A percentile compares a stretch with the other conserved stretches of the same genome.
These are phyloP conservation scores for Epichloe gansuensis DNA, from an alignment of 2,329 filamentous ascomycete species.

Conservation along the genomic window DNA sequence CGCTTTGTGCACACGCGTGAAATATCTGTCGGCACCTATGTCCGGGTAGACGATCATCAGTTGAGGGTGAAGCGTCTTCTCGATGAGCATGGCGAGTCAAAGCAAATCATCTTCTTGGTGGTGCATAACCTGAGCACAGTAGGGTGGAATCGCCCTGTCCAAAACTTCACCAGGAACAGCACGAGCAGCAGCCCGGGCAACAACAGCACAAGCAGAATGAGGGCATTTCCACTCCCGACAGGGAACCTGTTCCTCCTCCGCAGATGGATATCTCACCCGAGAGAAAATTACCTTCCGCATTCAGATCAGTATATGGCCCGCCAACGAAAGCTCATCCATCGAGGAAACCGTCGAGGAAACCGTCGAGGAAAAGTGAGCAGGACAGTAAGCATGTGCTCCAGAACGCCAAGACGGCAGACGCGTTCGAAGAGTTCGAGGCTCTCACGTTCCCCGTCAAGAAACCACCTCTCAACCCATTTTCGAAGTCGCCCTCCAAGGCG, in stretches of 20 bases:
- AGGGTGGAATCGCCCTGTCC: slow-evolving; percentile 34
- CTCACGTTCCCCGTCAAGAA: slow-evolving; percentile 16
- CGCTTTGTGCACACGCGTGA: slow-evolving; percentile 32
- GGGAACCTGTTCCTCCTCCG: background rate
- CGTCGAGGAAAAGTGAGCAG: background rate
- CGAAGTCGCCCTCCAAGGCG: slow-evolving; percentile 1
- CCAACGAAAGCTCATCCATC: background rate
- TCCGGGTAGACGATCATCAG: slow-evolving; percentile 31
- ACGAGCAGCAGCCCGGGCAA: background rate
- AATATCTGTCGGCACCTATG: slow-evolving; percentile 35
- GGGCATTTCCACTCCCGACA: background rate
- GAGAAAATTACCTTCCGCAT: background rate
- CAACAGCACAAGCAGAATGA: background rate
- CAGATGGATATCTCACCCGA: background rate
- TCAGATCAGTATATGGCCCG: background rate
- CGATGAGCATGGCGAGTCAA: background rate
- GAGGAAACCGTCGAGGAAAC: background rate
- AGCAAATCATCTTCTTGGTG: slow-evolving; percentile 30
- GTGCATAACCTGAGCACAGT: slow-evolving; percentile 31
- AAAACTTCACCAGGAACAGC: slow-evolving; percentile 7
- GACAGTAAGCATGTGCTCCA: slow-evolving; percentile 5
- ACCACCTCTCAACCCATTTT: background rate
- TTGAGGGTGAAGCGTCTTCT: slow-evolving; percentile 16
- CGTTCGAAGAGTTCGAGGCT: slow-evolving; percentile 25
- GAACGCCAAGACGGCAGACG: slow-evolving; percentile 19